Conservation (phyloP, 352 stramenopile genomes). For the Pythium rishiriense region DNA sequence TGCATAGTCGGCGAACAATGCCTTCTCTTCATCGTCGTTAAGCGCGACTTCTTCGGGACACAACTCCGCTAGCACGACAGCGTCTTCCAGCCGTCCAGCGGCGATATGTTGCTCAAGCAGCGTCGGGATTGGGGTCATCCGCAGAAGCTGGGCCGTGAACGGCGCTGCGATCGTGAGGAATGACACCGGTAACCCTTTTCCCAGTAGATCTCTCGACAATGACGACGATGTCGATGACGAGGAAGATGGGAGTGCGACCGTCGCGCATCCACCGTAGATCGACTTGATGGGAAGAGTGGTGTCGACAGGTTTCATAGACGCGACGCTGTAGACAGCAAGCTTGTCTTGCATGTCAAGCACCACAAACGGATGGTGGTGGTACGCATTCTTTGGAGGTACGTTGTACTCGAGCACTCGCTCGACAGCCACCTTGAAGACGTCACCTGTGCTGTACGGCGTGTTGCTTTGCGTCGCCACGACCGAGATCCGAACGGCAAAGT, state of each 20-base stretch:
- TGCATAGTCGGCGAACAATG: constrained; percentile 61
- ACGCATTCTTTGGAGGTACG: constrained; percentile 36
- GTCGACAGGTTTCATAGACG: constrained; percentile 53
- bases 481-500: constrained; percentile 48
- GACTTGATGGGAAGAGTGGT: constrained; percentile 52
- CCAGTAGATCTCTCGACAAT: constrained; percentile 17
- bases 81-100: constrained; percentile 46
- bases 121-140: constrained; percentile 56
- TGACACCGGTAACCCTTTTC: constrained; percentile 26
- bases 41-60: constrained; percentile 70
- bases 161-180: constrained; percentile 42
- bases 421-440: constrained; percentile 44
- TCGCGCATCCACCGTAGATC: constrained; percentile 39
- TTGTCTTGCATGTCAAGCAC: constrained; percentile 59
- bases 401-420: constrained; percentile 55
- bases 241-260: constrained; percentile 18
- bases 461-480: constrained; percentile 30
- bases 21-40: constrained; percentile 46
- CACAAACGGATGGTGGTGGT: constrained; percentile 72
- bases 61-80: constrained; percentile 61
- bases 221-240: not conserved
- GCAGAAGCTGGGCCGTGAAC: constrained; percentile 49
- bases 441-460: constrained; percentile 13
- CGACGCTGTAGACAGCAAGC: constrained; percentile 65
- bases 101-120: constrained; percentile 47